Evolutionary conservation across 495 filamentous ascomycete species (phyloP), one percentile per base, ranked within the genome.

Genomic region (Hapsidospora chrysogenum): DNA sequence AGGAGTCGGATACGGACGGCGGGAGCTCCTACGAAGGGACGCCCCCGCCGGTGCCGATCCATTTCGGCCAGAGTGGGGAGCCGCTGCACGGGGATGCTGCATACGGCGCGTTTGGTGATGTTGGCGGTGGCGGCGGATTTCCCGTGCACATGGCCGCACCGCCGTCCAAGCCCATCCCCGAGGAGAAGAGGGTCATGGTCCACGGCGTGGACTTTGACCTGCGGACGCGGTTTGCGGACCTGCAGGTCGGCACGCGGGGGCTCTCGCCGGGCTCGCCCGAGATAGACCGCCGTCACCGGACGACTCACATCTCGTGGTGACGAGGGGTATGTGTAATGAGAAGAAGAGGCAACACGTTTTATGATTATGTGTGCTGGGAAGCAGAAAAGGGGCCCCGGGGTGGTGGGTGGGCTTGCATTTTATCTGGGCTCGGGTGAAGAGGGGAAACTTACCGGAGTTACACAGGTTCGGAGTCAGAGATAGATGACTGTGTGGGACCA

Each of bases 1-100:
- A 80, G 42, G 75, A 80, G 41, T 55, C 56, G 17, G 57, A 55
- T 3, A 55, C 60, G 11, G n/a, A n/a, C n/a, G n/a, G n/a, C n/a
- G n/a, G n/a, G n/a, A n/a, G n/a, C n/a, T n/a, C n/a, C n/a, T n/a
- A n/a, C 45, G 52, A 33, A 42, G 52, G 37, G 53, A 54, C 23
- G 37, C 15, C 33, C 16, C 17, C 17, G 9, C 22, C 33, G 5
- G 13, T 25, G 4, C 17, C 11, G 23, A 19, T 9, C 2, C 21
- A 23, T 5, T 9, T 10, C 0, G 10, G 25, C 4, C 7, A 26
- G 18, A 3, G 9, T 15, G 57, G 54, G 33, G 13, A 6, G 1
- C 18, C 20, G 19, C 3, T n/a, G 3, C 33, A 23, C 18, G 31
- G 13, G 14, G 31, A 18, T 4, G 15, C 13, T 18, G 15, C 11